phyloP scores from a whole-genome alignment of 2,329 filamentous ascomycete genomes.

The Colletotrichum endophyticum region DNA sequence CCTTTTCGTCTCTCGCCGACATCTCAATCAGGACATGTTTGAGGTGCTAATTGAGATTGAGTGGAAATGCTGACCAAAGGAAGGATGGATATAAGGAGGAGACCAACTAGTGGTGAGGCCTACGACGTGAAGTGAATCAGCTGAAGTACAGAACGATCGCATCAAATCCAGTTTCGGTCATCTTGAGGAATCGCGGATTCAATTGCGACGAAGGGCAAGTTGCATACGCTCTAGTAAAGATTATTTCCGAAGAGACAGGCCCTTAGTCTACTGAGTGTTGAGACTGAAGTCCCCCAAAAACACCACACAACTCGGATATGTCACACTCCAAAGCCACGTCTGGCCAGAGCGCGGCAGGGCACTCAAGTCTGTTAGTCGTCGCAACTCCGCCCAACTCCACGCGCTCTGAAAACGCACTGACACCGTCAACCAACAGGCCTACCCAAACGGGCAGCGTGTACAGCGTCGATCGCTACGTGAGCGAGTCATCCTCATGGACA shows the following conservation, averaged over 20 bases:
- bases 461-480: slow-evolving; percentile 12
- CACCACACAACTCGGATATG: not conserved
- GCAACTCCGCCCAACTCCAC: not conserved
- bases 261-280: not conserved
- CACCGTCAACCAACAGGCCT: not conserved
- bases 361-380: not conserved
- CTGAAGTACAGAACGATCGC: not conserved
- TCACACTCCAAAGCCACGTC: not conserved
- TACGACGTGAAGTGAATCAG: not conserved
- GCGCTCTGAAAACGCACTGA: not conserved
- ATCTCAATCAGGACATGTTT: not conserved
- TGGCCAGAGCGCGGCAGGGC: not conserved
- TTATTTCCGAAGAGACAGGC: not conserved
- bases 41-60: not conserved
- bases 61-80: not conserved
- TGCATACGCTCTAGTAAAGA: not conserved
- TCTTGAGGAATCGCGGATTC: not conserved
- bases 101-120: not conserved
- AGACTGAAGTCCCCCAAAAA: not conserved
- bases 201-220: not conserved
- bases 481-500: slow-evolving; percentile 6
- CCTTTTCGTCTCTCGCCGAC: not conserved
- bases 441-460: not conserved
- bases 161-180: not conserved
- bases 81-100: not conserved